phyloP scores from a whole-genome alignment of 192 early-diverging fungal species.

The Rhizophagus prolifer region DNA sequence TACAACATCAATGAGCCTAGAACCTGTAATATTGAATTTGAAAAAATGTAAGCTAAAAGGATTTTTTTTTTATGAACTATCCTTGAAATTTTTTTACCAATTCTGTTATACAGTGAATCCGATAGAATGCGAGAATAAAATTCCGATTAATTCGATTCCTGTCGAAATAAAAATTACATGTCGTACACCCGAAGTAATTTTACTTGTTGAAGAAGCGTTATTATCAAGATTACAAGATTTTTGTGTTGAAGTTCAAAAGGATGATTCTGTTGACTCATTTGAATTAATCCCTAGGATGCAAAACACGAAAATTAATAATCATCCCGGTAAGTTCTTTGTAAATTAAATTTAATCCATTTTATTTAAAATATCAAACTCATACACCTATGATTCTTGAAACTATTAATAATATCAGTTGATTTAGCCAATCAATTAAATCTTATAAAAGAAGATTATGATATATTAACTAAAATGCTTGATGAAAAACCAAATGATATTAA shows the following conservation, averaged over 20 bases:
- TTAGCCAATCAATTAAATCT: neutral
- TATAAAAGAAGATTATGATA: neutral
- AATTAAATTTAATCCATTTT: neutral
- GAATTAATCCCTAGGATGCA: neutral
- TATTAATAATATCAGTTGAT: neutral
- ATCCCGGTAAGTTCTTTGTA: neutral
- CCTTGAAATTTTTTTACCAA: neutral
- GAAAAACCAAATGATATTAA: neutral
- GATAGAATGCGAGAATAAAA: neutral
- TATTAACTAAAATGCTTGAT: neutral
- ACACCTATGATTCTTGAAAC: no score
- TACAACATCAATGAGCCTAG: conserved; percentile 21
- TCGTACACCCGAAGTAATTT: neutral
- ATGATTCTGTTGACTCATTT: neutral
- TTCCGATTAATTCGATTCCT: neutral
- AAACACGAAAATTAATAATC: neutral
- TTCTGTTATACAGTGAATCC: neutral
- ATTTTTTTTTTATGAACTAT: neutral
- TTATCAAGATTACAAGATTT: conserved; percentile 18
- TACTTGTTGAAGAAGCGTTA: conserved; percentile 21
- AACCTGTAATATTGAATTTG: conserved; percentile 22
- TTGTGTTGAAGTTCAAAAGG: neutral
- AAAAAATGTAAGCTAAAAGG: neutral
- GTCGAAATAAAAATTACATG: conserved; percentile 26
- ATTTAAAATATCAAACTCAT: neutral